Evolutionary conservation across 495 filamentous ascomycete genomes (phyloP), one percentile per base, ranked within the genome.

Genomic region (Penicillium tannophilum): DNA sequence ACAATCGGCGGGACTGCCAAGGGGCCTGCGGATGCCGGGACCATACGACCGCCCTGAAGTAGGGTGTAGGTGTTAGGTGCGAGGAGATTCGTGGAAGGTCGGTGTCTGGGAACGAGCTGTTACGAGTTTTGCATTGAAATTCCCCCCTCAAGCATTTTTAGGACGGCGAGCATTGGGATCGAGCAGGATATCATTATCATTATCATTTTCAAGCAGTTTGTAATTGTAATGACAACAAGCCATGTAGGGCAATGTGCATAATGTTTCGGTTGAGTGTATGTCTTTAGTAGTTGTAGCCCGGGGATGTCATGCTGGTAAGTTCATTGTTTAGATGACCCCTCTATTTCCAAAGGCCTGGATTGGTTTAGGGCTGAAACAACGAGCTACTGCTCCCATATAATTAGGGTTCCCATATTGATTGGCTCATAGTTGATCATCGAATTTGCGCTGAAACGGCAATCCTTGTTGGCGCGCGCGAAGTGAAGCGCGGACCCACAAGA

Each of bases 11-110:
- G 62, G 7, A 58, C 62, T 39, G 59, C 47, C 26, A 66, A 65
- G 60, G 63, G 59, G 35, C 42, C 64, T 43, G 61, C 60, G 42
- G 73, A 76, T 50, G 64, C 68, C n/a, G 73, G 63, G 47, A 64
- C 71, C 36, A 71, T 60, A 56, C 67, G 71, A 53, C 76, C 76
- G 26, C 69, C 74, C 58, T 79, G 70, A 74, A 56, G 60, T 19
- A 17, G 2, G 6, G 26, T 28, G 11, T 48, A 36, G 28, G 28
- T 19, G 28, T 51, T 51, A 24, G 4, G 20, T 28, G 20, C 10
- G 10, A 47, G 24, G 20, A 41, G 20, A 26, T 45, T 45, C 52
- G 23, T 16, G 20, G 20, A 12, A 41, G 11, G 14, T 42, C 19
- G 19, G 36, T 53, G 43, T 31, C 36, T 43, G 11, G 46, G 52